Evolutionary conservation across 495 filamentous ascomycete genomes (phyloP).

Genomic region (Letharia lupina): DNA sequence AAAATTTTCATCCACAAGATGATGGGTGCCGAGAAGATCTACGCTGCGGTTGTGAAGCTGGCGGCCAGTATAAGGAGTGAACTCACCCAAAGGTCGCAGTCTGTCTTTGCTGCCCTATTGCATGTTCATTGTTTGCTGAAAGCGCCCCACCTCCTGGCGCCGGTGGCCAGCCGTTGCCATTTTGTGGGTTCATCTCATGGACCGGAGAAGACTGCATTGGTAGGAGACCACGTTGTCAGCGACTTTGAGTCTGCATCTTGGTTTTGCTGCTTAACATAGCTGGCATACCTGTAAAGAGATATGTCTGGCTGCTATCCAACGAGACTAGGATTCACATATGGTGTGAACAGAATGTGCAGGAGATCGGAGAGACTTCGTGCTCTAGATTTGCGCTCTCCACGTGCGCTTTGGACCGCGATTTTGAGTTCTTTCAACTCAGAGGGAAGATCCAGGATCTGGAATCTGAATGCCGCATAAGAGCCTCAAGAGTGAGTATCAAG

Average conservation of each 20-base stretch:
- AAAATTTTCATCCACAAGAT: not conserved
- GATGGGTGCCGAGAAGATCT: not conserved
- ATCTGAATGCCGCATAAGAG: not conserved
- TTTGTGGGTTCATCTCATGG: constrained; percentile 24
- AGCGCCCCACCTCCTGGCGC: constrained; percentile 18
- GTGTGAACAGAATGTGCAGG: not conserved
- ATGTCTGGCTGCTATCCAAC: not conserved
- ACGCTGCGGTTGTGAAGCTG: not conserved
- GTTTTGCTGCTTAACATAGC: not conserved
- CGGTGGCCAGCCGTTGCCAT: constrained; percentile 26
- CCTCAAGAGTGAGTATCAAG: not conserved
- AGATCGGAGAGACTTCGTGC: not conserved
- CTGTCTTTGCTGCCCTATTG: constrained; percentile 25
- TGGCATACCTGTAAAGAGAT: not conserved
- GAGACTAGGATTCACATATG: not conserved
- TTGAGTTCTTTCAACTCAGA: not conserved
- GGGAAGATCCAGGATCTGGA: not conserved
- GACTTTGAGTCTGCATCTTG: not conserved
- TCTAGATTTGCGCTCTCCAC: constrained; percentile 4
- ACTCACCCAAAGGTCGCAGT: constrained; percentile 28
- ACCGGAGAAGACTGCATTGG: not conserved
- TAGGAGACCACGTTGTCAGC: not conserved
- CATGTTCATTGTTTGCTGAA: constrained; percentile 20
- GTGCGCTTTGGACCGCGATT: constrained; percentile 4
- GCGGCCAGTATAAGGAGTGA: not conserved